A percentile compares a stretch with the other conserved stretches of the same genome.
phyloP scores from a whole-genome alignment of 345 rosid genomes.

The Euphorbia lathyris region DNA sequence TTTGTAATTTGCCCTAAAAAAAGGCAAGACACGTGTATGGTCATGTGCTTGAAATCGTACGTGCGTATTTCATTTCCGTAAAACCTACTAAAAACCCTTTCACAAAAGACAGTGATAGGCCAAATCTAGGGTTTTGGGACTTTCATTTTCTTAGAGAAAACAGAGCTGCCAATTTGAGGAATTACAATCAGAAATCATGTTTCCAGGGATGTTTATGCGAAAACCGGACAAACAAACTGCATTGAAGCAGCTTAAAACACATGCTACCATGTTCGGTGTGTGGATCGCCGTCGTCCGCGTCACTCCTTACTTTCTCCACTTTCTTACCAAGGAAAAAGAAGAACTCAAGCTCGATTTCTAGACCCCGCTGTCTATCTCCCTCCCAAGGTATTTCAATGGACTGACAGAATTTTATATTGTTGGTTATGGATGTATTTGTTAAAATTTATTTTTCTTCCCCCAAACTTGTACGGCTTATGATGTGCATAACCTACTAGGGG shows the following conservation, averaged over 20 bases:
- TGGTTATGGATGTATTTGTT: neutral
- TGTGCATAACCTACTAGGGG: no score
- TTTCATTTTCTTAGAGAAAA: neutral
- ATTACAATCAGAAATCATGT: slow-evolving; percentile 39
- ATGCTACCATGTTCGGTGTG: slow-evolving; percentile 54
- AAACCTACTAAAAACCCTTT: no score
- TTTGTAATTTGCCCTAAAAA: no score
- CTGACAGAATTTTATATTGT: neutral
- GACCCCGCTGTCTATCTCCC: neutral
- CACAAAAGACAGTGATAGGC: neutral
- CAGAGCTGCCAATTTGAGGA: neutral
- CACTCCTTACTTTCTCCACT: slow-evolving; percentile 70
- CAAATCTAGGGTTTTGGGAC: slow-evolving; percentile 24
- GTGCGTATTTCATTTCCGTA: no score
- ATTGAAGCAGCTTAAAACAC: slow-evolving; percentile 64
- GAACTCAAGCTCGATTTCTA: slow-evolving; percentile 79
- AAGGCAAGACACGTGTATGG: no score
- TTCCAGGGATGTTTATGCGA: slow-evolving; percentile 74
- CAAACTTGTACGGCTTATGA: no score
- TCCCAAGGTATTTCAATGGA: slow-evolving; percentile 19
- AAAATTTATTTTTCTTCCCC: neutral
- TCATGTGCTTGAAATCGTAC: no score
- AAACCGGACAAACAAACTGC: slow-evolving; percentile 86
- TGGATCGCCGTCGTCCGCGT: slow-evolving; percentile 63
- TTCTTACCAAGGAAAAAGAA: slow-evolving; percentile 54